Evolutionary conservation across 768 basidiomycete genomes (phyloP).

Genomic region (Boletales sp.): DNA sequence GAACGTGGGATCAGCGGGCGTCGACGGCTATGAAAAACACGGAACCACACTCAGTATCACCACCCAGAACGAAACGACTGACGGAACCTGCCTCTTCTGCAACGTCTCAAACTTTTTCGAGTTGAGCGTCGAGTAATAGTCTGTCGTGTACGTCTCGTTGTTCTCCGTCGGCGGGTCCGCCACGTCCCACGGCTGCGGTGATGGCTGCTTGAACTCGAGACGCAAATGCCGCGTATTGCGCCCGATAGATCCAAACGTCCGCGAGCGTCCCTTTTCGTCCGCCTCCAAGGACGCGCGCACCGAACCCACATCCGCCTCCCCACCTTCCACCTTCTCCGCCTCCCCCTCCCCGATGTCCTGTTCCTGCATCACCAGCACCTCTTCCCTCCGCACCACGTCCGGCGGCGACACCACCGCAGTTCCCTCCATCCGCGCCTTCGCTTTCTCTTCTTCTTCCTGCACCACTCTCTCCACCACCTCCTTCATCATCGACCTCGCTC

Average conservation of each 20-base stretch:
- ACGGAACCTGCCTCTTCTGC: constrained; percentile 37
- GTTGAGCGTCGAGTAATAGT: constrained; percentile 42
- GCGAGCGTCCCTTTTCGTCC: constrained; percentile 28
- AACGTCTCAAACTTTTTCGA: constrained; percentile 43
- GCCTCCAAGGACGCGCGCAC: constrained; percentile 8
- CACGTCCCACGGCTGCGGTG: constrained; percentile 68
- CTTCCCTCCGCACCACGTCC: constrained; percentile 16
- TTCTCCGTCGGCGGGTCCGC: constrained; percentile 46
- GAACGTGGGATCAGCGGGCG: constrained; percentile 69
- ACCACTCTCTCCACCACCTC: neutral
- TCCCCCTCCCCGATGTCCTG: constrained; percentile 18
- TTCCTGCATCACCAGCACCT: constrained; percentile 20
- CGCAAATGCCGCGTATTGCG: constrained; percentile 43
- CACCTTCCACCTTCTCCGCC: constrained; percentile 6
- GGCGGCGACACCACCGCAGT: constrained; percentile 23
- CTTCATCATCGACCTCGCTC: neutral
- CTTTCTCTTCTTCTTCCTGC: neutral
- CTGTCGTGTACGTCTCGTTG: constrained; percentile 25
- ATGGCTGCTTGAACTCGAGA: constrained; percentile 46
- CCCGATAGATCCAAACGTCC: constrained; percentile 13
- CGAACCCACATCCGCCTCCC: constrained; percentile 15
- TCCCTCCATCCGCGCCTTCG: neutral
- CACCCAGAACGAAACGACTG: neutral
- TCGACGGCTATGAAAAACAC: constrained; percentile 23
- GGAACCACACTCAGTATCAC: constrained; percentile 7